Conservation (phyloP, 2,329 filamentous ascomycete genomes). For the Diaporthe nobilis region DNA sequence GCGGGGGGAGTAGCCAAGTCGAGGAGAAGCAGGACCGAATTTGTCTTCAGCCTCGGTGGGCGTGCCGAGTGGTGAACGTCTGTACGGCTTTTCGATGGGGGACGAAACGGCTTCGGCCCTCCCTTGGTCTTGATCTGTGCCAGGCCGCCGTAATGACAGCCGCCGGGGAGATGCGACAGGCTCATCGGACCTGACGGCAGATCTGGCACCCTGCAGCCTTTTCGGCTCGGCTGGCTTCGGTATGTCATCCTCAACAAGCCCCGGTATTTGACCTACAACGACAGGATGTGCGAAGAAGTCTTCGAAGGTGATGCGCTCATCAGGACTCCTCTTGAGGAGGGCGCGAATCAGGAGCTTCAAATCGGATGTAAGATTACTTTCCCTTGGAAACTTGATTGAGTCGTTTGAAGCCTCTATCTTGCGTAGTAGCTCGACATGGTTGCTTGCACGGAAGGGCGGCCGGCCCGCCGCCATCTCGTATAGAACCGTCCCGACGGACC, state of each 20-base stretch:
- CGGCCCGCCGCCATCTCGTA: conserved; percentile 95
- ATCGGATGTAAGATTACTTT: conserved; percentile 78
- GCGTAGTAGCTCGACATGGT: conserved; percentile 93
- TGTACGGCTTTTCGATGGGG: conserved; percentile 58
- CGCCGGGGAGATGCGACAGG: conserved; percentile 50
- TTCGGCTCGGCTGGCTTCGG: conserved; percentile 56
- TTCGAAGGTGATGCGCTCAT: conserved; percentile 87
- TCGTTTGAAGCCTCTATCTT: conserved; percentile 94
- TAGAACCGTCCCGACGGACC: conserved; percentile 96
- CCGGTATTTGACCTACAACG: conserved; percentile 82
- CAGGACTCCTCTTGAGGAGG: conserved; percentile 87
- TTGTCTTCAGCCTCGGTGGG: conserved; percentile 54
- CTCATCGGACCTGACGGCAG: conserved; percentile 52
- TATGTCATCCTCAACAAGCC: conserved; percentile 83
- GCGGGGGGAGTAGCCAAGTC: conserved; percentile 59
- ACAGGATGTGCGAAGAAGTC: conserved; percentile 85
- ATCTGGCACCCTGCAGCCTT: conserved; percentile 52
- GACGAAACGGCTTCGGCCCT: conserved; percentile 55
- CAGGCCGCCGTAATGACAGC: conserved; percentile 58
- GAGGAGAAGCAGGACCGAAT: conserved; percentile 49
- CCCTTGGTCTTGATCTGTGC: conserved; percentile 53
- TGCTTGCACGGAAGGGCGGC: conserved; percentile 91
- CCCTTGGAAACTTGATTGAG: conserved; percentile 84
- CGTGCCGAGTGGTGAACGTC: conserved; percentile 60
- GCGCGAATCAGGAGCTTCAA: conserved; percentile 86